A percentile compares a stretch with the other conserved stretches of the same genome.
Evolutionary conservation across 768 basidiomycete species (phyloP).

Genomic region (Suillus subluteus): DNA sequence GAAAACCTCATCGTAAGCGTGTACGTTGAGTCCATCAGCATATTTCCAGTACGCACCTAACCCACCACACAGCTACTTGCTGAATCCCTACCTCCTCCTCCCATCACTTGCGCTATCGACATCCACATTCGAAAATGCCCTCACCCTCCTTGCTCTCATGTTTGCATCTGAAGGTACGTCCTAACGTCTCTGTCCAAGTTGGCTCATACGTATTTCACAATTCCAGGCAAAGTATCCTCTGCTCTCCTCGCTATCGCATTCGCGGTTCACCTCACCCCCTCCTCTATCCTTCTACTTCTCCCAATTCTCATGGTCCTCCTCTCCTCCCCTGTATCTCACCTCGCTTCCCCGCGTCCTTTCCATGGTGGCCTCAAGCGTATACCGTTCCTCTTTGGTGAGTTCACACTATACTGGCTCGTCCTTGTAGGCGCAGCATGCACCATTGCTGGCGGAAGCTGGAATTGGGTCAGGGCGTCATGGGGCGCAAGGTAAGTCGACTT

Average conservation of each 20-base stretch:
- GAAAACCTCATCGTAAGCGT: conserved; percentile 11
- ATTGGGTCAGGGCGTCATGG: conserved; percentile 83
- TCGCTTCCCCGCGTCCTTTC: conserved; percentile 59
- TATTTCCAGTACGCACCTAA: conserved; percentile 14
- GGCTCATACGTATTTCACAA: not conserved
- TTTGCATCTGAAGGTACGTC: conserved; percentile 68
- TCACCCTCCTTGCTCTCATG: conserved; percentile 67
- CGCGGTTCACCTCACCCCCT: conserved; percentile 71
- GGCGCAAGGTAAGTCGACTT: conserved; percentile 65
- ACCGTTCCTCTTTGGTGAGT: conserved; percentile 47
- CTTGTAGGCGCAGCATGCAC: conserved; percentile 53
- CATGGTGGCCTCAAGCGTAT: conserved; percentile 15
- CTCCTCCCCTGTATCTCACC: conserved; percentile 62
- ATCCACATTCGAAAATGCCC: conserved; percentile 78
- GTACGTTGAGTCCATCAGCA: not conserved
- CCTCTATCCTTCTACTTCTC: conserved; percentile 66
- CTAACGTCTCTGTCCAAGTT: not conserved
- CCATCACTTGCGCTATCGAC: conserved; percentile 83
- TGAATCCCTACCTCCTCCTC: conserved; percentile 88
- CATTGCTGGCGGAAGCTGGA: conserved; percentile 59
- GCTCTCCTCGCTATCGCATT: conserved; percentile 72
- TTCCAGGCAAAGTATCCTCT: conserved; percentile 57
- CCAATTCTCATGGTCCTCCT: conserved; percentile 70
- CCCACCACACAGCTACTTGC: conserved; percentile 62
- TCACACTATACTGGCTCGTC: conserved; percentile 48